Percentiles rank a stretch among this genome's conserved stretches.
Evolutionary conservation across 345 rosid genomes (phyloP).

Genomic region (Populus simonii): DNA sequence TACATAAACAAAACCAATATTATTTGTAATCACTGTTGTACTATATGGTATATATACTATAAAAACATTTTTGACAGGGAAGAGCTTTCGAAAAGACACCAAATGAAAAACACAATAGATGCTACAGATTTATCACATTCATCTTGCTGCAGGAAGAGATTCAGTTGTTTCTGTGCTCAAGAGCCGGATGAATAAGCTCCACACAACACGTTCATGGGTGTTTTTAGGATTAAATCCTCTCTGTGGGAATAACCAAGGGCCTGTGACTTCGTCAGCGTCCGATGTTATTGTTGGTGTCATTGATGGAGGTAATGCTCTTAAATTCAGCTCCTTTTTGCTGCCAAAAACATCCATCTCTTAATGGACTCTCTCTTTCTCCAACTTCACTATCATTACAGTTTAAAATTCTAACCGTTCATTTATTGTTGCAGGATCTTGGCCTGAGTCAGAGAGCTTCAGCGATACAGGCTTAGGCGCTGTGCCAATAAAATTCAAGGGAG

Average conservation of each 20-base stretch:
- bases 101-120: no score
- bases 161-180: conserved; percentile 40
- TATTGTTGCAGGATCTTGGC: conserved; percentile 41
- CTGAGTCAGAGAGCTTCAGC: conserved; percentile 45
- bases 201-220: conserved; percentile 53
- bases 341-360: background rate
- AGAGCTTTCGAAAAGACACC: no score
- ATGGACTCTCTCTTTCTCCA: background rate
- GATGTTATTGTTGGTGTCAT: conserved; percentile 43
- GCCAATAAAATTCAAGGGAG: conserved; percentile 48
- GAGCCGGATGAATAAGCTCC: conserved; percentile 37
- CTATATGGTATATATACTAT: no score
- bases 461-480: conserved; percentile 38
- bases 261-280: conserved; percentile 15
- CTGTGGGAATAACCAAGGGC: conserved; percentile 17
- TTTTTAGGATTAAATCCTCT: conserved; percentile 37
- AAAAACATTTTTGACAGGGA: no score
- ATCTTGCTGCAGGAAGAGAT: conserved; percentile 28
- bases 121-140: background rate
- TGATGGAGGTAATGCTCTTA: conserved; percentile 30
- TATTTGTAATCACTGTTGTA: no score
- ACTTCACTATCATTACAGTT: background rate
- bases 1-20: no score
- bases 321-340: background rate
- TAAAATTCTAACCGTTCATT: background rate